phyloP scores from a whole-genome alignment of 2,329 filamentous ascomycete species.

The Periconia sp. region DNA sequence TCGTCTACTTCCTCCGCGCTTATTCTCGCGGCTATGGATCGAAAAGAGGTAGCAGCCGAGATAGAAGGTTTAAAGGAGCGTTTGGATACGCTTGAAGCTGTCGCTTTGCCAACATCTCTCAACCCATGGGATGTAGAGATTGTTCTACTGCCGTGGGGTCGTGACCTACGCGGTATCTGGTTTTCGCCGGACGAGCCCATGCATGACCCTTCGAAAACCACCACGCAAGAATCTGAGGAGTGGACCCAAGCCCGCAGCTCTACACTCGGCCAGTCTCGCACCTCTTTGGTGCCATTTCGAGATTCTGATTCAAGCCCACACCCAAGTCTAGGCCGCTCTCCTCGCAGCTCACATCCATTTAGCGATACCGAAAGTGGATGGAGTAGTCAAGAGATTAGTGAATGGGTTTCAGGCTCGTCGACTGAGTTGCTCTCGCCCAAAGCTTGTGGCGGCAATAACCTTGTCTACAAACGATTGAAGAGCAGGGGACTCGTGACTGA shows the following conservation, averaged over 20 bases:
- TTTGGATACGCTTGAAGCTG: constrained; percentile 58
- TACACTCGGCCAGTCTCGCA: constrained; percentile 12
- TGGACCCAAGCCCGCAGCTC: constrained; percentile 46
- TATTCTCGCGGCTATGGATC: constrained; percentile 37
- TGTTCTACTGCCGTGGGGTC: constrained; percentile 71
- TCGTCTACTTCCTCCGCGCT: constrained; percentile 44
- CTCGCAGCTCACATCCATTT: constrained; percentile 18
- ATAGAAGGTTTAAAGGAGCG: constrained; percentile 53
- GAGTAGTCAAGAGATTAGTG: constrained; percentile 52
- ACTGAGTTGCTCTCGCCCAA: constrained; percentile 67
- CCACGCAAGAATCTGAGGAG: constrained; percentile 49
- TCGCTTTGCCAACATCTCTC: constrained; percentile 59
- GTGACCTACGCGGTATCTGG: constrained; percentile 57
- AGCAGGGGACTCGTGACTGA: constrained; percentile 72
- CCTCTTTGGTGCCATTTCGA: constrained; percentile 7
- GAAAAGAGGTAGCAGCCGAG: constrained; percentile 45
- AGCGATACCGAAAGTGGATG: constrained; percentile 48
- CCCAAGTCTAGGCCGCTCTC: constrained; percentile 10
- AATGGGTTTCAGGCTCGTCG: constrained; percentile 49
- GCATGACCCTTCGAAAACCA: constrained; percentile 34
- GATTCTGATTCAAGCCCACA: constrained; percentile 30
- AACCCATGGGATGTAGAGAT: constrained; percentile 76
- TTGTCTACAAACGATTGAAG: constrained; percentile 69
- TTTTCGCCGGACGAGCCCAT: constrained; percentile 47
- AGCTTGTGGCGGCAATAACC: constrained; percentile 64